These are phyloP conservation scores for Aspergillus hiratsukae DNA, from an alignment of 2,329 filamentous ascomycete genomes.

Conservation along the genomic window DNA sequence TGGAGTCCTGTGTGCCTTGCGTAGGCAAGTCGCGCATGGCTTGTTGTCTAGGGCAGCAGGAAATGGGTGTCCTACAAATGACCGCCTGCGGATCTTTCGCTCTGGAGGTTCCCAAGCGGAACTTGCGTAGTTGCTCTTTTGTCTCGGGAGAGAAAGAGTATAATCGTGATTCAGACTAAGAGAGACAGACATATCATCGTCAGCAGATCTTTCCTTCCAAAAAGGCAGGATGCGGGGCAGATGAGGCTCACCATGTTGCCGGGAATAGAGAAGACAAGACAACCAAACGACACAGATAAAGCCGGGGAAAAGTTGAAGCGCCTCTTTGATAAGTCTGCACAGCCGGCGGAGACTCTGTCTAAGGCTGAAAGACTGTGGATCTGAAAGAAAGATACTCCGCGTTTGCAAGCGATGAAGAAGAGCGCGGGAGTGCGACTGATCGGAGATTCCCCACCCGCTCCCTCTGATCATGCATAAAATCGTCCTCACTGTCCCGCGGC, in stretches of 20 bases:
- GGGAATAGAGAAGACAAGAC: not conserved
- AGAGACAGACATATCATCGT: not conserved
- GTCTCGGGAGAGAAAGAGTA: constrained; percentile 92
- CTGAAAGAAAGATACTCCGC: not conserved
- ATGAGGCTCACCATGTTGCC: constrained; percentile 13
- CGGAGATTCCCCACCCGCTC: constrained; percentile 13
- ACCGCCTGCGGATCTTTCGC: constrained; percentile 83
- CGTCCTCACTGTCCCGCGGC: constrained; percentile 3
- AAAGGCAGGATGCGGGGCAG: constrained; percentile 13
- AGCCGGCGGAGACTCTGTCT: not conserved
- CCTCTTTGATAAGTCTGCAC: not conserved
- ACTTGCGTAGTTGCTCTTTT: constrained; percentile 86
- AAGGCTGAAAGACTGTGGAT: not conserved
- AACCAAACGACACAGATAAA: not conserved
- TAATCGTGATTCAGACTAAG: constrained; percentile 75
- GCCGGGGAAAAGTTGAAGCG: not conserved
- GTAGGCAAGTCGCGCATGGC: not conserved
- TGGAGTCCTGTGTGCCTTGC: not conserved
- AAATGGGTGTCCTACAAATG: constrained; percentile 67
- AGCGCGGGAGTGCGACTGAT: constrained; percentile 5
- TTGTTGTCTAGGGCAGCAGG: not conserved
- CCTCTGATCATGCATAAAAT: constrained; percentile 11
- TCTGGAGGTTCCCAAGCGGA: constrained; percentile 84
- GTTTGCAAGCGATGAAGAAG: not conserved
- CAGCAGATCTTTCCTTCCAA: not conserved